Base-by-base conservation (phyloP, 2,329 filamentous ascomycete species). In the Rhynchosporium secalis region DNA sequence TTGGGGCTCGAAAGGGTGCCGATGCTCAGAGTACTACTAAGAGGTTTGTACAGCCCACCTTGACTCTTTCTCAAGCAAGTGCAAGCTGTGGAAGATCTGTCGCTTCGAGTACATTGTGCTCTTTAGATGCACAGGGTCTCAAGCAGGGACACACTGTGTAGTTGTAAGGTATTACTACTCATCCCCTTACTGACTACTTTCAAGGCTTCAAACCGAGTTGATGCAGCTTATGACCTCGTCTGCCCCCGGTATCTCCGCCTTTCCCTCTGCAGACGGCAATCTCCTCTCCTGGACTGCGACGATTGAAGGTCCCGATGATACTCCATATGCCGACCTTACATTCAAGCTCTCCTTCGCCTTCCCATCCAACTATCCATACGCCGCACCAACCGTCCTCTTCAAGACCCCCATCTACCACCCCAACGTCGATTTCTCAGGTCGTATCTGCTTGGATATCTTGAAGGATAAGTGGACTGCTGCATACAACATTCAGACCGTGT, bases 381-480 rank as follows among this genome's bases (percentile, higher is more conserved):
- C 88, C 1, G 86, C 95, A 28, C 95, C 95, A 0, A 92, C 89
- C 2, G 95, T 99, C 20, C 84, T 96, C 63, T 99, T 97, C 86
- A 96, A 93, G 81, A 99, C 96, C 6, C 95, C 95, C 43, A 97
- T 99, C 78, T 99, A 98, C 82, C 95, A 99, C 77, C 95, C 95
- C 59, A 99, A 99, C 72, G 91, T 99, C 71, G 95, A 99, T 79
- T 97, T 99, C 80, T 93, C 90, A 3, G 95, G 95, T 46, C 86
- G 95, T 61, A 99, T 99, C 77, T 99, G 95, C 76, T 83, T 99
- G 65, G 96, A 99, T 74, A 99, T 99, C 70, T 83, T 99, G 68
- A 98, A 97, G 83, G 95, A 98, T 77, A 97, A 97, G 80, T 99
- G 95, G 95, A 96, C 92, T 63, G 92, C 95, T 20, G 93, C 96